Evolutionary conservation across 116 monocot genomes (phyloP).

Genomic region (Iris pallida): DNA sequence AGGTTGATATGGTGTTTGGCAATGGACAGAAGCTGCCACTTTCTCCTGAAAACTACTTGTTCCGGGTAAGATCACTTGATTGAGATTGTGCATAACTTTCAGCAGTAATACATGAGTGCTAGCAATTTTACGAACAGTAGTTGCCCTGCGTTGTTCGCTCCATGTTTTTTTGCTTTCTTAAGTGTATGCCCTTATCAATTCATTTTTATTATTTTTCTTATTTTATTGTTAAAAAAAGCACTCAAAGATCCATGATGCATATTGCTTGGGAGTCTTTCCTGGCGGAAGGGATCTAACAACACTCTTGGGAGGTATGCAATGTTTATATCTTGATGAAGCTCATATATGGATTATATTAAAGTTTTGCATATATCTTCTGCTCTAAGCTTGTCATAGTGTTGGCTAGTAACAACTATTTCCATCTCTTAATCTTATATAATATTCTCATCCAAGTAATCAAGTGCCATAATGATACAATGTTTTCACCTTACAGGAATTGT

Average conservation of each 20-base stretch:
- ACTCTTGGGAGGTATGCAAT: slow-evolving; percentile 73
- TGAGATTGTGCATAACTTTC: neutral
- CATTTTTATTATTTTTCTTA: slow-evolving; percentile 1
- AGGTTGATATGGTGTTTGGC: slow-evolving; percentile 86
- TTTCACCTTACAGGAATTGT: slow-evolving; percentile 58
- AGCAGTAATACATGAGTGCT: neutral
- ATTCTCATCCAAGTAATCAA: neutral
- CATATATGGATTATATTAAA: no score
- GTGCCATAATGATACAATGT: neutral
- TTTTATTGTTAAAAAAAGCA: slow-evolving; percentile 45
- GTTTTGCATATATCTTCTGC: neutral
- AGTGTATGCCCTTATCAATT: neutral
- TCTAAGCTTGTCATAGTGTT: neutral
- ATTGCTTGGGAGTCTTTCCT: slow-evolving; percentile 93
- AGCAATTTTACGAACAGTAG: neutral
- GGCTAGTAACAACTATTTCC: neutral
- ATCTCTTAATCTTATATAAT: neutral
- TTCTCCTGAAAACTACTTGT: slow-evolving; percentile 96
- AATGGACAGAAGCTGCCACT: slow-evolving; percentile 75
- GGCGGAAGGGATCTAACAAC: slow-evolving; percentile 95
- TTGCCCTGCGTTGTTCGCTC: neutral
- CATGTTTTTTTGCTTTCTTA: neutral
- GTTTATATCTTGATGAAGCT: no score
- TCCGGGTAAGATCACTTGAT: slow-evolving; percentile 50
- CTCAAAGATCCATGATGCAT: slow-evolving; percentile 85